These are phyloP conservation scores for Hura crepitans DNA, from an alignment of 441 rosid species.

Conservation along the genomic window DNA sequence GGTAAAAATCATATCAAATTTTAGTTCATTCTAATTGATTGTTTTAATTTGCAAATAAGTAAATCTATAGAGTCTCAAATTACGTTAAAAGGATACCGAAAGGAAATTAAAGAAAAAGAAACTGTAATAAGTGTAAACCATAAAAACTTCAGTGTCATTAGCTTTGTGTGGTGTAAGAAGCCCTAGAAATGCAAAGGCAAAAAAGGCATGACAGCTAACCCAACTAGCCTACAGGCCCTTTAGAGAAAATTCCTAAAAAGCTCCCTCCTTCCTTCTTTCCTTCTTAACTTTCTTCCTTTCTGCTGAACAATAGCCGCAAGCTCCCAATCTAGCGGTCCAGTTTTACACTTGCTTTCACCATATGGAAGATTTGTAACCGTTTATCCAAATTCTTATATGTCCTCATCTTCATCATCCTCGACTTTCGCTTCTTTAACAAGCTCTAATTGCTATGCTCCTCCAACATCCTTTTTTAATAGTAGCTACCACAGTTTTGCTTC, in stretches of 20 bases:
- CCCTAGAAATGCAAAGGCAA: too few relatives aligned
- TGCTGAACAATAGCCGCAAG: constrained; percentile 27
- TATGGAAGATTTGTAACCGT: constrained; percentile 36
- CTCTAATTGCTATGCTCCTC: constrained; percentile 50
- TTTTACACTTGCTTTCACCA: constrained; percentile 51
- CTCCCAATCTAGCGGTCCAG: constrained; percentile 46
- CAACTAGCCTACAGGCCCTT: constrained; percentile 37
- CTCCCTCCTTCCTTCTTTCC: constrained; percentile 5
- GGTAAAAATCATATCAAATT: too few relatives aligned
- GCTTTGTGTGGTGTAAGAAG: too few relatives aligned
- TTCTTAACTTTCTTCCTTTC: constrained; percentile 6
- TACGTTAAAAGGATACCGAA: too few relatives aligned
- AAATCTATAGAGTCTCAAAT: too few relatives aligned
- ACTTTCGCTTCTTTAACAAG: constrained; percentile 72
- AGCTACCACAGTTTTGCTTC: constrained; percentile 41
- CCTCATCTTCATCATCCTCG: constrained; percentile 34
- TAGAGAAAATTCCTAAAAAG: not conserved
- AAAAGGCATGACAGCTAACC: too few relatives aligned
- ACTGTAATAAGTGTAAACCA: too few relatives aligned
- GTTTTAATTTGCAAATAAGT: too few relatives aligned
- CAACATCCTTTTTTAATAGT: constrained; percentile 36
- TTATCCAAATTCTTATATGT: constrained; percentile 3
- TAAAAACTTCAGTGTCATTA: too few relatives aligned
- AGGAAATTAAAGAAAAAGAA: too few relatives aligned
- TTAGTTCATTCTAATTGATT: too few relatives aligned